A percentile compares a stretch with the other conserved stretches of the same genome.
Conservation (phyloP, 192 early-diverging fungal species). For the Coemansia nantahalensis region DNA sequence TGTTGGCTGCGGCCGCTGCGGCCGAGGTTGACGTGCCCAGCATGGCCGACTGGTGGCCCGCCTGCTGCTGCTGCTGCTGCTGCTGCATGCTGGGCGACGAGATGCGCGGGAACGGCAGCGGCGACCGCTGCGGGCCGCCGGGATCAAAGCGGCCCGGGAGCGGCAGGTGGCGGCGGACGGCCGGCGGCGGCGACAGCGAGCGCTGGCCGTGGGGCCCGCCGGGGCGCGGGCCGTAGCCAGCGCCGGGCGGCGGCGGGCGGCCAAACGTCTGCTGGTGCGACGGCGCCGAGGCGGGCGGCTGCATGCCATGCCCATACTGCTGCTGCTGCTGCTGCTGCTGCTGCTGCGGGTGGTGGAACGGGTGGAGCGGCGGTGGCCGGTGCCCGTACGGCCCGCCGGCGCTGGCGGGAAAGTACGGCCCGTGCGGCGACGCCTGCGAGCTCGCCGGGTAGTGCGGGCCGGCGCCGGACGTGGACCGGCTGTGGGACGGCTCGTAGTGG, state of each 20-base stretch:
- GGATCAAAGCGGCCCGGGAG: slow-evolving; percentile 24
- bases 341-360: slow-evolving; percentile 4
- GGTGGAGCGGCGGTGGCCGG: slow-evolving; percentile 16
- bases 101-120: slow-evolving; percentile 51
- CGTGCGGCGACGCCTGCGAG: slow-evolving; percentile 32
- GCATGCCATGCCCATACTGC: background rate
- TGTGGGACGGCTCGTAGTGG: slow-evolving; percentile 49
- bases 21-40: slow-evolving; percentile 1
- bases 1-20: slow-evolving; percentile 1
- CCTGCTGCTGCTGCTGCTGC: slow-evolving; percentile 10
- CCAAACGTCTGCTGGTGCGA: slow-evolving; percentile 39
- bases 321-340: background rate
- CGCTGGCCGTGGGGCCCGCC: slow-evolving; percentile 23
- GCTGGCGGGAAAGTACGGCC: slow-evolving; percentile 13
- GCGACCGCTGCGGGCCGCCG: slow-evolving; percentile 25
- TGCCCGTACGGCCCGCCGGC: slow-evolving; percentile 1
- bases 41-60: background rate
- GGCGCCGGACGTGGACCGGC: slow-evolving; percentile 37
- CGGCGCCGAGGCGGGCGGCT: slow-evolving; percentile 30
- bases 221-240: slow-evolving; percentile 12
- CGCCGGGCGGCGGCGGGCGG: background rate
- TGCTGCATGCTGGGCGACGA: slow-evolving; percentile 38
- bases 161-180: slow-evolving; percentile 26
- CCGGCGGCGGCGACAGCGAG: slow-evolving; percentile 37
- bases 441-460: slow-evolving; percentile 15